phyloP scores from a whole-genome alignment of 306 rosid genomes.

The Pachyrhizus erosus region DNA sequence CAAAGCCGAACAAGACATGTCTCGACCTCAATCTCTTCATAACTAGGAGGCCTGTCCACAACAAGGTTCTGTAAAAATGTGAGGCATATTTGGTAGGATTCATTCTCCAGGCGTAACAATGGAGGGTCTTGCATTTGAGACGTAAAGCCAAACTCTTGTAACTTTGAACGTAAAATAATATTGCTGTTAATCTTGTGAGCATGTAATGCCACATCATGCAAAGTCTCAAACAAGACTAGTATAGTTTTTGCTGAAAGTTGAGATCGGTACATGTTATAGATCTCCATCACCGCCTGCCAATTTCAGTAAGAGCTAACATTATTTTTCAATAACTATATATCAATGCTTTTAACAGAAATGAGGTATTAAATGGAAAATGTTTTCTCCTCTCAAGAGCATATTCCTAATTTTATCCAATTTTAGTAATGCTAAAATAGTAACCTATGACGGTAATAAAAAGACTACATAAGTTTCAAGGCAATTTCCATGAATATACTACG shows the following conservation, averaged over 20 bases:
- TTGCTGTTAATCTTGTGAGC: slow-evolving; percentile 85
- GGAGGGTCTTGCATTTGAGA: slow-evolving; percentile 99
- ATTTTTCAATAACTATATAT: not conserved
- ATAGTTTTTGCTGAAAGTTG: slow-evolving; percentile 73
- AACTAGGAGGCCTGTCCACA: slow-evolving; percentile 69
- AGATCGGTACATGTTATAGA: slow-evolving; percentile 83
- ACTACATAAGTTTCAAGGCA: not conserved
- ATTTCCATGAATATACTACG: slow-evolving; percentile 9
- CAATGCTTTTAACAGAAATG: not conserved
- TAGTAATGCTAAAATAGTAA: slow-evolving; percentile 1
- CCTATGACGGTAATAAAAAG: not conserved
- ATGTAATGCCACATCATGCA: slow-evolving; percentile 83
- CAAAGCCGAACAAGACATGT: slow-evolving; percentile 70
- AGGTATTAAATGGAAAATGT: slow-evolving; percentile 8
- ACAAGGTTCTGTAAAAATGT: slow-evolving; percentile 85
- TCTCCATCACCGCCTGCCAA: slow-evolving; percentile 93
- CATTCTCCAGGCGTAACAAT: slow-evolving; percentile 89
- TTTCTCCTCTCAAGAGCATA: slow-evolving; percentile 4
- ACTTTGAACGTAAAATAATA: slow-evolving; percentile 71
- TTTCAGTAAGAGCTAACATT: slow-evolving; percentile 37
- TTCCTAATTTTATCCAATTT: not conserved
- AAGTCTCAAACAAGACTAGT: slow-evolving; percentile 71
- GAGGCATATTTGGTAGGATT: slow-evolving; percentile 94
- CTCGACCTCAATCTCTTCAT: slow-evolving; percentile 76
- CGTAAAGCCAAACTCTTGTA: slow-evolving; percentile 83